Evolutionary conservation across 495 filamentous ascomycete genomes (phyloP).

Genomic region (Penicillium paxilli): DNA sequence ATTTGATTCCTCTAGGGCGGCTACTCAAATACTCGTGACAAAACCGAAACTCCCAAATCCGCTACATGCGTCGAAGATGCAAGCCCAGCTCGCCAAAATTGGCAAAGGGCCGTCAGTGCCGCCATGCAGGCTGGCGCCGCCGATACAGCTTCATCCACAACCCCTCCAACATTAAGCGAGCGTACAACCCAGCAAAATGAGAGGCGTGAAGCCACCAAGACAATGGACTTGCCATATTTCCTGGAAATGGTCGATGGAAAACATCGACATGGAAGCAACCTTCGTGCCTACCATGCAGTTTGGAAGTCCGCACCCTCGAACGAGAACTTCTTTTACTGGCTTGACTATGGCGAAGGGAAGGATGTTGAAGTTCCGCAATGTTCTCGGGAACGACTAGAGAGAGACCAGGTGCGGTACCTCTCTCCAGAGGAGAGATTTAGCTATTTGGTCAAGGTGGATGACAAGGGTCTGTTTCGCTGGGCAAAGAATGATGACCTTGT

Average conservation of each 20-base stretch:
- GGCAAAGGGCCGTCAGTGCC: slow-evolving; percentile 70
- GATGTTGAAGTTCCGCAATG: slow-evolving; percentile 57
- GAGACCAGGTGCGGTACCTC: slow-evolving; percentile 72
- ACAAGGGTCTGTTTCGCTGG: slow-evolving; percentile 70
- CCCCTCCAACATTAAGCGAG: slow-evolving; percentile 28
- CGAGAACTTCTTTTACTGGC: slow-evolving; percentile 95
- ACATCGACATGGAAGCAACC: slow-evolving; percentile 83
- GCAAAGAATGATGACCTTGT: slow-evolving; percentile 76
- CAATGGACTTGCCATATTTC: slow-evolving; percentile 88
- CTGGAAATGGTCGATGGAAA: slow-evolving; percentile 91
- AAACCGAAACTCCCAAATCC: not conserved
- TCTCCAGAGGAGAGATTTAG: slow-evolving; percentile 68
- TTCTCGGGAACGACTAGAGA: slow-evolving; percentile 64
- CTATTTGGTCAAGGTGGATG: slow-evolving; percentile 71
- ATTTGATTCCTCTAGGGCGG: too few species aligned
- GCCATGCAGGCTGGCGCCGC: slow-evolving; percentile 71
- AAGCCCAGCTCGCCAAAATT: slow-evolving; percentile 61
- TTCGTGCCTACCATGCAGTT: slow-evolving; percentile 78
- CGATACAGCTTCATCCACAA: slow-evolving; percentile 25
- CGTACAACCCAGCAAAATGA: slow-evolving; percentile 25
- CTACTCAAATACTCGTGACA: too few species aligned
- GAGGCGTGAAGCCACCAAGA: slow-evolving; percentile 52
- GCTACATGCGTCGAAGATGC: slow-evolving; percentile 37
- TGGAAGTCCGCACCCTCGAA: slow-evolving; percentile 77
- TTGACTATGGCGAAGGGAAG: slow-evolving; percentile 78